These are phyloP conservation scores for Peribolospora kevripleyi DNA, from an alignment of 768 basidiomycete genomes.

Conservation along the genomic window DNA sequence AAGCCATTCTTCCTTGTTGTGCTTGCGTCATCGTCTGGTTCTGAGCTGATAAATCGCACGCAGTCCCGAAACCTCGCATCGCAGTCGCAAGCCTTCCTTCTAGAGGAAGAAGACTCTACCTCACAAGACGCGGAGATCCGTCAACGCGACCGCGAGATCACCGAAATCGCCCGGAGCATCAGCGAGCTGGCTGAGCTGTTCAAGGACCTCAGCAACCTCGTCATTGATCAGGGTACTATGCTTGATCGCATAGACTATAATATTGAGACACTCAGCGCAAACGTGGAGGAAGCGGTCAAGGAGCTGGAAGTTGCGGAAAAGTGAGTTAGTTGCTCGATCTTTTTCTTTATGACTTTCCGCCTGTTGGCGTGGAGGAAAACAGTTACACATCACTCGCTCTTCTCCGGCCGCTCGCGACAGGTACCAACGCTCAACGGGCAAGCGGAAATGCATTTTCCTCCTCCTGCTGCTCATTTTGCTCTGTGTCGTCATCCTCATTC, in stretches of 20 bases:
- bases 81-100: slow-evolving; percentile 13
- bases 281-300: slow-evolving; percentile 57
- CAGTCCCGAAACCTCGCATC: slow-evolving; percentile 8
- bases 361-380: neutral
- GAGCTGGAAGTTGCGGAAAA: slow-evolving; percentile 59
- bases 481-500: slow-evolving; percentile 62
- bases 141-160: slow-evolving; percentile 42
- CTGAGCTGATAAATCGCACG: neutral
- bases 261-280: slow-evolving; percentile 66
- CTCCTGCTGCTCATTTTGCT: slow-evolving; percentile 72
- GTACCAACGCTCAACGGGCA: slow-evolving; percentile 82
- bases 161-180: slow-evolving; percentile 77
- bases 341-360: neutral
- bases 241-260: slow-evolving; percentile 95
- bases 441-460: slow-evolving; percentile 78
- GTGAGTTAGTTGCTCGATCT: slow-evolving; percentile 26
- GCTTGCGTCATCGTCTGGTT: neutral
- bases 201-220: slow-evolving; percentile 73
- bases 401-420: slow-evolving; percentile 22
- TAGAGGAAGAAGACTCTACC: neutral
- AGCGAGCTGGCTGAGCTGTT: slow-evolving; percentile 79
- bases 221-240: slow-evolving; percentile 94
- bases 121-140: slow-evolving; percentile 19
- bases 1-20: neutral
- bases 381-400: neutral